phyloP scores from a whole-genome alignment of 257 asterid species.

The Jacaranda mimosifolia region DNA sequence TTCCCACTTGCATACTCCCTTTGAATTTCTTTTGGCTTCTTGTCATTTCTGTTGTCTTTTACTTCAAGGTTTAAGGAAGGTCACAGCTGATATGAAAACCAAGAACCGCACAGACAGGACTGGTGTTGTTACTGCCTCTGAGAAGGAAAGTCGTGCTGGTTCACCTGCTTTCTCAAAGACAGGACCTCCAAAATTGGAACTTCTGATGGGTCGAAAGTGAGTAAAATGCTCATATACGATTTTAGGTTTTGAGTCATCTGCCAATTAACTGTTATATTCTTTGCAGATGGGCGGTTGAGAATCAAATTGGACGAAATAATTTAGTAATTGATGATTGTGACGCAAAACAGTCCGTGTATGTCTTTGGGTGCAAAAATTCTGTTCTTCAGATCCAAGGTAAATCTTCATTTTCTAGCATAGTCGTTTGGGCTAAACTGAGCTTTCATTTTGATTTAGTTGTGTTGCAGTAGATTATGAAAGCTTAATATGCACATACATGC shows the following conservation, averaged over 20 bases:
- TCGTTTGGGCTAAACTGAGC: too few species aligned
- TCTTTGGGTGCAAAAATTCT: slow-evolving; percentile 93
- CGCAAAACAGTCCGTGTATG: slow-evolving; percentile 88
- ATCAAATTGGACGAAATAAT: slow-evolving; percentile 83
- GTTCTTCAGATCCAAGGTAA: slow-evolving; percentile 91
- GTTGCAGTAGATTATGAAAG: slow-evolving; percentile 20
- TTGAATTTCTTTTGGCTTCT: slow-evolving; percentile 6
- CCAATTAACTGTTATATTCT: slow-evolving; percentile 33
- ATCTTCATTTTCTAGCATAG: not conserved
- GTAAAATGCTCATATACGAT: slow-evolving; percentile 45
- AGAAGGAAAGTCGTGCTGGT: slow-evolving; percentile 61
- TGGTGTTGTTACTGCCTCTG: slow-evolving; percentile 65
- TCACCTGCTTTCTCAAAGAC: slow-evolving; percentile 70
- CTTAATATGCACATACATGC: slow-evolving; percentile 35
- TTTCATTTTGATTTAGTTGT: slow-evolving; percentile 26
- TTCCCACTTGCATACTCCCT: not conserved
- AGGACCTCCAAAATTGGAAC: slow-evolving; percentile 95
- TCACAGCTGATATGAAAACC: slow-evolving; percentile 92
- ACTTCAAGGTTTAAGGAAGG: slow-evolving; percentile 82
- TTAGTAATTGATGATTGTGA: slow-evolving; percentile 96
- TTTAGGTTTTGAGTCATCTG: slow-evolving; percentile 28
- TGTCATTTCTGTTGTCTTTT: slow-evolving; percentile 19
- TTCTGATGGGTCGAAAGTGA: slow-evolving; percentile 99
- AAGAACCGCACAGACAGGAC: slow-evolving; percentile 85
- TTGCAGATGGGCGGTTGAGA: slow-evolving; percentile 97